Base-by-base conservation (phyloP, 2,329 filamentous ascomycete genomes). In the Phaeomoniella chlamydospora region DNA sequence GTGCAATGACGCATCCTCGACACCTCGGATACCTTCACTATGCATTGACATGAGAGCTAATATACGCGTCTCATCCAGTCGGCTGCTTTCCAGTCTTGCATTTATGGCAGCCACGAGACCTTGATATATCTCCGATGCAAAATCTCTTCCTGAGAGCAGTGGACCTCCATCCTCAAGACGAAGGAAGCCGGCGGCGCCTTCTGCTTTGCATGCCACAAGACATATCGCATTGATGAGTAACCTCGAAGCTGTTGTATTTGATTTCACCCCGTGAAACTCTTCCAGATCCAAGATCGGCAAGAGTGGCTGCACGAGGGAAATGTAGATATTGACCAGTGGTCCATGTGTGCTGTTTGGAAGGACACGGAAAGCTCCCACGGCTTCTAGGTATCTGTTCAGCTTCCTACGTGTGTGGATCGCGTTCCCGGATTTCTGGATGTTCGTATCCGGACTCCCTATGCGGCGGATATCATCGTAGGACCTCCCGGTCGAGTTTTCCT, bases 21-120 rank as follows among this genome's bases (percentile, higher is more conserved):
- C 52, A 11, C 57, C 57, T 39, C 58, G 56, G 18, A 56, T 50
- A 3, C 57, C 57, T 37, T 61, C 57, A 31, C 51, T 57, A 37
- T 61, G 57, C 15, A 61, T 40, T 26, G 57, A 58, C 52, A 61
- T 57, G 31, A 61, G 41, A 4, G 57, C 54, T 29, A 59, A 40
- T 11, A 54, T 47, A 32, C 54, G 56, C 17, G 60, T 58, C 14
- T 56, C 50, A 12, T 52, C 55, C 18, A 57, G 41, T 15, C 57
- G 44, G 37, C 59, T 55, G 4, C 49, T 33, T 37, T 61, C 57
- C 14, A 59, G 38, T 13, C 51, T 51, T 17, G 53, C 50, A 35
- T 58, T 50, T 51, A 61, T 56, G 3, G 56, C 55, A 15, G 49
- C 46, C 12, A 51, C 49, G 13, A 61, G 48, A 2, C 51, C 56